phyloP scores from a whole-genome alignment of 2,329 filamentous ascomycete species.

The Hypoxylon sp. region DNA sequence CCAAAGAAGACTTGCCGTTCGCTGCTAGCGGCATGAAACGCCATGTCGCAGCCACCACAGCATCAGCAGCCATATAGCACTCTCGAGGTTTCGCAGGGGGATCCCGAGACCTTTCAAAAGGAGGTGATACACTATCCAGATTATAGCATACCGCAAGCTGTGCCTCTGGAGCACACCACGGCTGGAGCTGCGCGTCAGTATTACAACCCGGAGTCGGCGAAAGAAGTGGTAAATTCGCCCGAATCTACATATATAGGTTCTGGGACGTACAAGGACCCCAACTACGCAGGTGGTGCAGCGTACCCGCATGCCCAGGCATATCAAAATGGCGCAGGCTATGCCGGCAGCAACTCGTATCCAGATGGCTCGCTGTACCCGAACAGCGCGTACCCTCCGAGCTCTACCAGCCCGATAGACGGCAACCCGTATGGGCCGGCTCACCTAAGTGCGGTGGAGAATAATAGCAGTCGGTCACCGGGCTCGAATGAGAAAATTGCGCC shows the following conservation, averaged over 20 bases:
- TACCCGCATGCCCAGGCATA: conserved; percentile 16
- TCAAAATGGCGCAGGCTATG: conserved; percentile 9
- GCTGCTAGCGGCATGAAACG: conserved; percentile 19
- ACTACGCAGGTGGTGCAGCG: conserved; percentile 9
- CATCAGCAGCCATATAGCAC: conserved; percentile 25
- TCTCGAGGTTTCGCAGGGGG: conserved; percentile 28
- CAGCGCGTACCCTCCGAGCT: conserved; percentile 20
- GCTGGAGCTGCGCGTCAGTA: conserved; percentile 15
- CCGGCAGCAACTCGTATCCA: conserved; percentile 8
- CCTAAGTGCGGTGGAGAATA: conserved; percentile 6
- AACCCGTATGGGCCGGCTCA: conserved; percentile 14
- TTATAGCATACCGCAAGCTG: conserved; percentile 31
- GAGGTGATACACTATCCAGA: conserved; percentile 34
- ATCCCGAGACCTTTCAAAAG: conserved; percentile 33
- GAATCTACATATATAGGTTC: conserved; percentile 7
- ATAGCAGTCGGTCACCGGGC: conserved; percentile 8
- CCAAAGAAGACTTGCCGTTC: conserved; percentile 14
- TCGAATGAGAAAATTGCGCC: conserved; percentile 20
- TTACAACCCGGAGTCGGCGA: conserved; percentile 32
- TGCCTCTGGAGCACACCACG: conserved; percentile 27
- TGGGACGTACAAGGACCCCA: conserved; percentile 25
- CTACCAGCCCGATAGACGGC: conserved; percentile 18
- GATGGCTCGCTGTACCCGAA: conserved; percentile 17
- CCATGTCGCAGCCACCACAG: conserved; percentile 22
- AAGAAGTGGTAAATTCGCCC: conserved; percentile 26